A percentile compares a stretch with the other conserved stretches of the same genome.
phyloP scores from a whole-genome alignment of 2,329 filamentous ascomycete genomes.

The Aspergillus neoniger region DNA sequence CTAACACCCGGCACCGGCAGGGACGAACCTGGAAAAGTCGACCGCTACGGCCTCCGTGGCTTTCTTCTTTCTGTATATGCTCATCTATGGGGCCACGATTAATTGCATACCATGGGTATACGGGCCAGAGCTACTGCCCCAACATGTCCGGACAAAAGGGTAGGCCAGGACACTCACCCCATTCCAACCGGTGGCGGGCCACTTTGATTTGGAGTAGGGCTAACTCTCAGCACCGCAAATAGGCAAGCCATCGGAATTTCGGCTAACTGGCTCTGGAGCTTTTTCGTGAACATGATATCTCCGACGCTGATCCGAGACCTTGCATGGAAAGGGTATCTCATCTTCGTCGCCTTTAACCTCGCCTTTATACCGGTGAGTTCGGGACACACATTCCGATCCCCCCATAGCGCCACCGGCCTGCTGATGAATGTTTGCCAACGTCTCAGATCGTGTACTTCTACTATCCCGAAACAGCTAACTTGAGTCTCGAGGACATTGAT shows the following conservation, averaged over 20 bases:
- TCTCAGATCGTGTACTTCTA: conserved; percentile 48
- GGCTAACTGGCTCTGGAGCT: conserved; percentile 55
- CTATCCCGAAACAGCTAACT: conserved; percentile 48
- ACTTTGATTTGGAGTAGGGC: conserved; percentile 2
- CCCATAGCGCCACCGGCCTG: neutral
- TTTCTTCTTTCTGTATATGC: conserved; percentile 53
- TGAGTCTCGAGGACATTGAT: conserved; percentile 50
- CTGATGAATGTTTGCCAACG: neutral
- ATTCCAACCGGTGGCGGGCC: conserved; percentile 5
- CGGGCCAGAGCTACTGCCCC: conserved; percentile 53
- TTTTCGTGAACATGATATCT: conserved; percentile 46
- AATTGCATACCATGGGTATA: conserved; percentile 56
- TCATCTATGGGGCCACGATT: conserved; percentile 47
- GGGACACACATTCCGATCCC: neutral
- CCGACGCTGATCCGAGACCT: conserved; percentile 36
- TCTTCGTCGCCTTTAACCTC: conserved; percentile 41
- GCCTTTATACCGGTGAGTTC: conserved; percentile 37
- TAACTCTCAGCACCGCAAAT: neutral
- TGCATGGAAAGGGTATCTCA: conserved; percentile 39
- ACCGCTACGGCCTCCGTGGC: conserved; percentile 51
- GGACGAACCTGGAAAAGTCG: conserved; percentile 36
- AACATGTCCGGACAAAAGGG: conserved; percentile 53
- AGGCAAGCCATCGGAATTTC: conserved; percentile 50
- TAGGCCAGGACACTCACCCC: conserved; percentile 26
- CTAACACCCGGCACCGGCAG: conserved; percentile 14